These are phyloP conservation scores for Dittrichia graveolens DNA, from an alignment of 129 eudicot species.

Conservation along the genomic window DNA sequence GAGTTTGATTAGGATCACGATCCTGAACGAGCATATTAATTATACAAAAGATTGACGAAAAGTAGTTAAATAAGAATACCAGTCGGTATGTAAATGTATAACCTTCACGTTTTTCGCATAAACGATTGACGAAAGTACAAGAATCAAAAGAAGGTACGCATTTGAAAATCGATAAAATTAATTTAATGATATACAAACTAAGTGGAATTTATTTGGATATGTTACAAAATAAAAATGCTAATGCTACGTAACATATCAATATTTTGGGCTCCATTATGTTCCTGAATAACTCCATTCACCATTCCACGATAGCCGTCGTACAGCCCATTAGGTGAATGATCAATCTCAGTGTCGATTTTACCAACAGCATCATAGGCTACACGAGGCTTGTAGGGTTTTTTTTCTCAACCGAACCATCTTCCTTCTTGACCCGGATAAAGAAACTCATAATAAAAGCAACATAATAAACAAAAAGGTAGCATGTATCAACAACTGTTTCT, in stretches of 20 bases:
- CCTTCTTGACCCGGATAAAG: constrained; percentile 4
- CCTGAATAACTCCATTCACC: not conserved
- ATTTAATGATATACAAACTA: not conserved
- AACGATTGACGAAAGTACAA: too few relatives aligned
- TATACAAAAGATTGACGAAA: too few relatives aligned
- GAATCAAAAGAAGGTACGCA: too few relatives aligned
- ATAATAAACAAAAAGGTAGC: constrained; percentile 18
- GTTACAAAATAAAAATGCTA: not conserved
- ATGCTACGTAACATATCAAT: not conserved
- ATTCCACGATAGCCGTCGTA: not conserved
- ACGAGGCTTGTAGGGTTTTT: not conserved
- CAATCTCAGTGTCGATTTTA: not conserved
- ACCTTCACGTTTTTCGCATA: too few relatives aligned
- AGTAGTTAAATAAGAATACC: too few relatives aligned
- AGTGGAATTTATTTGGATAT: not conserved
- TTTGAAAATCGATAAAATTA: too few relatives aligned
- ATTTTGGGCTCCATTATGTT: not conserved
- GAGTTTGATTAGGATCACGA: too few relatives aligned
- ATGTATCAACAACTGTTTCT: constrained; percentile 13
- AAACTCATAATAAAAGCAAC: not conserved
- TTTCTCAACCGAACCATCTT: not conserved
- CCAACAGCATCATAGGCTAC: not conserved
- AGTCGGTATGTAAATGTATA: too few relatives aligned
- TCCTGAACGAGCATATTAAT: too few relatives aligned
- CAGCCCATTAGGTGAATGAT: not conserved